Percentiles rank a stretch among this genome's conserved stretches.
Conservation (phyloP, 768 basidiomycete species). For the Tricholoma matsutake region DNA sequence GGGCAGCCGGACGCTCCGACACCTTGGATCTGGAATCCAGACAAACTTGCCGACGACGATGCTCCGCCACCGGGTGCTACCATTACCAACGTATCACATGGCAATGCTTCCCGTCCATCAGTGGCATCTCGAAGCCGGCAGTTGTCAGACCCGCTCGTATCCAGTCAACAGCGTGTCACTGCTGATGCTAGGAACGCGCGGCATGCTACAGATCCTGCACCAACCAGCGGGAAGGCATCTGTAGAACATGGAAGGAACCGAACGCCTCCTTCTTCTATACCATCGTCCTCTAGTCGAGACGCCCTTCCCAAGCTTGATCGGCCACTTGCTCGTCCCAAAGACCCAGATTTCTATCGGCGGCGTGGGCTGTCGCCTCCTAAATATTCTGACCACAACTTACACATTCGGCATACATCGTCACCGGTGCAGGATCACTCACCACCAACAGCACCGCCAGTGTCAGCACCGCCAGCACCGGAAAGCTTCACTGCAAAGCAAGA, state of each 20-base stretch:
- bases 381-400: not conserved
- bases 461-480: slow-evolving; percentile 28
- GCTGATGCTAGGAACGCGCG: slow-evolving; percentile 2
- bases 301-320: not conserved
- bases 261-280: not conserved
- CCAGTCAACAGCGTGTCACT: not conserved
- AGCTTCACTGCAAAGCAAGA: slow-evolving; percentile 49
- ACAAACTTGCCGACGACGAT: slow-evolving; percentile 36
- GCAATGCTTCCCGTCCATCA: slow-evolving; percentile 9
- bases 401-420: not conserved
- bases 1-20: slow-evolving; percentile 33
- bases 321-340: not conserved
- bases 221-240: not conserved
- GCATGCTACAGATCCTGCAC: slow-evolving; percentile 13
- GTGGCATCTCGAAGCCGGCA: slow-evolving; percentile 15
- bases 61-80: slow-evolving; percentile 12
- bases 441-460: slow-evolving; percentile 13
- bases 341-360: slow-evolving; percentile 5
- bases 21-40: slow-evolving; percentile 75
- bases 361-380: not conserved
- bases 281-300: not conserved
- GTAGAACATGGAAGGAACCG: not conserved
- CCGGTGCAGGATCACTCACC: slow-evolving; percentile 1
- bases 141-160: slow-evolving; percentile 20
- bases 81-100: slow-evolving; percentile 13